Percentiles rank a stretch among this genome's conserved stretches.
phyloP scores from a whole-genome alignment of 805 yeast species.

The Saccharomyces paradoxus region DNA sequence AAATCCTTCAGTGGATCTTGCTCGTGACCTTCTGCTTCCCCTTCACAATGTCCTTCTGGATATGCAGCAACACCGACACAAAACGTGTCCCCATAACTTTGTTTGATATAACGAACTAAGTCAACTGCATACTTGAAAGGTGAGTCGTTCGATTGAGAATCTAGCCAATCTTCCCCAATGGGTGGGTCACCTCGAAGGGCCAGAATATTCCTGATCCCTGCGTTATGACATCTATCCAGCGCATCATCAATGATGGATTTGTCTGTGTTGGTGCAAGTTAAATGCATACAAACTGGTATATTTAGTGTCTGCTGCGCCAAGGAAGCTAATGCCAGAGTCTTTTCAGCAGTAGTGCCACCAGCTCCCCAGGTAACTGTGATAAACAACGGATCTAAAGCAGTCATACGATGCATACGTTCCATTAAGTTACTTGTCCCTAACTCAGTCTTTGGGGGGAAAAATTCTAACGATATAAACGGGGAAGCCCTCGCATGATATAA shows the following conservation, averaged over 20 bases:
- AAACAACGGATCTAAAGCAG: constrained; percentile 78
- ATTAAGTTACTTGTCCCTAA: constrained; percentile 75
- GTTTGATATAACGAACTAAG: constrained; percentile 69
- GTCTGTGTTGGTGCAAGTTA: constrained; percentile 93
- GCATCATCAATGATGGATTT: constrained; percentile 71
- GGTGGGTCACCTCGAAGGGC: constrained; percentile 97
- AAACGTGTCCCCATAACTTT: constrained; percentile 68
- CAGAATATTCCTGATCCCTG: constrained; percentile 81
- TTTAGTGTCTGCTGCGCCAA: constrained; percentile 68
- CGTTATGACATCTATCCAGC: constrained; percentile 54
- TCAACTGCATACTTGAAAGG: constrained; percentile 78
- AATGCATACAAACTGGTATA: constrained; percentile 85
- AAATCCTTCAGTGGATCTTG: constrained; percentile 66
- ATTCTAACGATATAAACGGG: constrained; percentile 79
- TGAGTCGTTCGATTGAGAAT: constrained; percentile 32
- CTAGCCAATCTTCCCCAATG: constrained; percentile 40
- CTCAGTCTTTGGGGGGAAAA: constrained; percentile 96
- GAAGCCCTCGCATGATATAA: constrained; percentile 42
- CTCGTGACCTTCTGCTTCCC: constrained; percentile 49
- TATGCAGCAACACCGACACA: constrained; percentile 96
- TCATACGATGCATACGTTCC: constrained; percentile 83
- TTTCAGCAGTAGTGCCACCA: constrained; percentile 87
- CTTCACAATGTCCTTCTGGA: constrained; percentile 96
- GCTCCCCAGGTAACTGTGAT: constrained; percentile 98
- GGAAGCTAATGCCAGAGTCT: constrained; percentile 75